Base-by-base conservation (phyloP, 2,329 filamentous ascomycete genomes). In the Incumbomyces lentus region DNA sequence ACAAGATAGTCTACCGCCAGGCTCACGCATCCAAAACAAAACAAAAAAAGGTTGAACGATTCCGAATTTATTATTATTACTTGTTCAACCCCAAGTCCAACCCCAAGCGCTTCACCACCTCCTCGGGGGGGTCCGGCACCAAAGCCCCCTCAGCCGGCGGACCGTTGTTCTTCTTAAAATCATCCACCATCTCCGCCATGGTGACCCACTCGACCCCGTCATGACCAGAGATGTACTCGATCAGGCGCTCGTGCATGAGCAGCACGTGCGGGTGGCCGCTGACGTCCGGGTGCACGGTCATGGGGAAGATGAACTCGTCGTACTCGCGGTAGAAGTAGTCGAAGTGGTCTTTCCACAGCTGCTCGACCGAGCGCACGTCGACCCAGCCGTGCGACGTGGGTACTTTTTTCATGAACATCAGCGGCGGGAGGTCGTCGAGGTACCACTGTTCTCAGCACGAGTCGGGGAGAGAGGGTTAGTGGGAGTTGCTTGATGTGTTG, bases 211-310 rank as follows among this genome's bases (percentile, higher is more conserved):
- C 22, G 6, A 69, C 63, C 1, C 64, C 74, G 49, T 78, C 73
- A 44, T 76, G 70, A 47, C 70, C 71, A 58, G 80, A 84, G 58
- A 86, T 82, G 46, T 84, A 70, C 54, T 86, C 80, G 51, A 86
- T 85, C 30, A 82, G 72, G 41, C 79, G 72, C 63, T 86, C 81
- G 52, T 86, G 80, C 82, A 86, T 85, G 6, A 85, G 65, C 22
- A 87, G 56, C 0, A 79, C 83, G 62, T 87, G 83, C 0, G 83
- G 83, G 14, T 81, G 71, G 0, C 84, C 84, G 2, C 75, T 80
- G 0, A 84, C 79, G 57, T 87, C 83, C 0, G 83, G 84, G 61
- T 87, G 83, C 31, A 86, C 81, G 0, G 83, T 87, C 62, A 87
- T 82, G 0, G 84, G 82, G 55, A 87, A 86, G 44, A 86, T 75